Conservation (phyloP, 371 early-diverging fungal genomes). For the Polyrhizophydium stewartii region DNA sequence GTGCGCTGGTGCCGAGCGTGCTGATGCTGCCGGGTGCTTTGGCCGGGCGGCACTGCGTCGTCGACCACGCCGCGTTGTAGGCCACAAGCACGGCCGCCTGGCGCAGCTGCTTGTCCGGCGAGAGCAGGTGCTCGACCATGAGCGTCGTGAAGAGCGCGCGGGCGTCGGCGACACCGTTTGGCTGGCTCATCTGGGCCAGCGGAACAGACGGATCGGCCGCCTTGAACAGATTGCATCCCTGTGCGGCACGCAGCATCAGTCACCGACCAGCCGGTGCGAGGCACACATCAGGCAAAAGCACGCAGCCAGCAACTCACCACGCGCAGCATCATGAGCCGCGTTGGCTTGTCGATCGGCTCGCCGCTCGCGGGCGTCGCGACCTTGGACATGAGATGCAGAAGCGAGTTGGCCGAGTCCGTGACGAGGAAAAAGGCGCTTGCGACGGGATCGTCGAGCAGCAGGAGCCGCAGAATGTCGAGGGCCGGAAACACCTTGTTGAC, state of each 20-base stretch:
- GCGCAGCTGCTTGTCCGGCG: constrained; percentile 50
- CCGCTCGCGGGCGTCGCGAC: constrained; percentile 1
- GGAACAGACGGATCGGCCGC: constrained; percentile 36
- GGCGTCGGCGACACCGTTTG: constrained; percentile 26
- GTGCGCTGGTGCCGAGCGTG: constrained; percentile 29
- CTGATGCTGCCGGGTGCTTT: constrained; percentile 15
- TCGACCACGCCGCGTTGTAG: constrained; percentile 58
- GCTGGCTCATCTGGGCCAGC: neutral
- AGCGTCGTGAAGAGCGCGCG: constrained; percentile 55
- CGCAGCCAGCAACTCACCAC: constrained; percentile 24
- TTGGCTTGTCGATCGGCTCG: constrained; percentile 28
- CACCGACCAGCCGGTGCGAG: neutral
- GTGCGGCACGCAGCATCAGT: neutral
- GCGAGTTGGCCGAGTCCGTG: constrained; percentile 11
- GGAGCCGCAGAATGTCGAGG: constrained; percentile 59
- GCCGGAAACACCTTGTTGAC: constrained; percentile 57
- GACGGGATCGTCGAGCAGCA: constrained; percentile 47
- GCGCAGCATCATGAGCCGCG: constrained; percentile 50
- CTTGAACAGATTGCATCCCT: constrained; percentile 61
- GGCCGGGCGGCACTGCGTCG: constrained; percentile 18
- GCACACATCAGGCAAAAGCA: neutral
- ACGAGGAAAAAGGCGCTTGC: constrained; percentile 30
- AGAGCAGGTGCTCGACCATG: constrained; percentile 55
- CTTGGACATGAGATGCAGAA: constrained; percentile 8
- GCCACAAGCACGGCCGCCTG: constrained; percentile 65